Evolutionary conservation across 176 grass and related monocot species (phyloP).

Genomic region (Oryza punctata): DNA sequence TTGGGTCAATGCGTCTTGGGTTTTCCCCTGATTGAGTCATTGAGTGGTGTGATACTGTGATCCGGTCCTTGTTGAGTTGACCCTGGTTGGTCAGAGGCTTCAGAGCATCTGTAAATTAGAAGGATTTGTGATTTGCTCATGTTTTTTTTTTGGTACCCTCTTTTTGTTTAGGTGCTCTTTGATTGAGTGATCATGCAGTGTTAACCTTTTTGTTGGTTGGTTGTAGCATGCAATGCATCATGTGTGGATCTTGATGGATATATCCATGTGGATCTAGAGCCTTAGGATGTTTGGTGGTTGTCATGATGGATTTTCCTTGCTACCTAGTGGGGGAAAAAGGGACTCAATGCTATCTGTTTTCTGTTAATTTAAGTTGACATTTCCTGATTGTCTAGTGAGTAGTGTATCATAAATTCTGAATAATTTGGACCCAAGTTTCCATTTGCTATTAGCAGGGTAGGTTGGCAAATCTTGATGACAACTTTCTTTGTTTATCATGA

Average conservation of each 20-base stretch:
- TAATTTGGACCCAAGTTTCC: neutral
- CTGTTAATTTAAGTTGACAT: conserved; percentile 11
- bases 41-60: conserved; percentile 31
- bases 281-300: conserved; percentile 24
- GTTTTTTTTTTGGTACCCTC: neutral
- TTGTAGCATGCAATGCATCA: neutral
- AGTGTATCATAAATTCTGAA: neutral
- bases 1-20: neutral
- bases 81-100: conserved; percentile 48
- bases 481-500: neutral
- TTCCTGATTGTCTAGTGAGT: neutral
- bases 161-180: neutral
- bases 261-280: conserved; percentile 40
- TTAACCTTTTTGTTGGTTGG: conserved; percentile 14
- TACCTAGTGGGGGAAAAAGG: conserved; percentile 9
- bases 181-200: conserved; percentile 47
- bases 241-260: conserved; percentile 32
- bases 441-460: neutral
- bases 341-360: conserved; percentile 10
- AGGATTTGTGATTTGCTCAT: conserved; percentile 8
- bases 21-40: conserved; percentile 13
- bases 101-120: conserved; percentile 19
- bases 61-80: conserved; percentile 35
- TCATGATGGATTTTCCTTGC: conserved; percentile 32
- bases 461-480: conserved; percentile 9